phyloP scores from a whole-genome alignment of 2,329 filamentous ascomycete genomes.

The Neofusicoccum umdonicola region DNA sequence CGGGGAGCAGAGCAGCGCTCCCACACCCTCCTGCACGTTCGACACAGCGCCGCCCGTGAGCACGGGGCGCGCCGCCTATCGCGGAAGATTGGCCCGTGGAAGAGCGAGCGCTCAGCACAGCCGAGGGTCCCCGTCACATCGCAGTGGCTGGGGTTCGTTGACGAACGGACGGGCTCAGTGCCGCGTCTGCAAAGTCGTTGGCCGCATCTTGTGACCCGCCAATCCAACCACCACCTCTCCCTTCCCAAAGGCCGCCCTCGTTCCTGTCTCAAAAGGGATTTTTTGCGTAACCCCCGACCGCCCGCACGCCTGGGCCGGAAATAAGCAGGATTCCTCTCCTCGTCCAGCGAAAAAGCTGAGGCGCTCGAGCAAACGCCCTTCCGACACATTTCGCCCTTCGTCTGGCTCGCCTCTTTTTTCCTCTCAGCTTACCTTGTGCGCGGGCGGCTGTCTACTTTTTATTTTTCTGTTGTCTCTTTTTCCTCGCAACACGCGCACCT shows the following conservation, averaged over 20 bases:
- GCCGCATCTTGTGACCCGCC: slow-evolving; percentile 8
- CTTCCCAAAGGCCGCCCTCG: neutral
- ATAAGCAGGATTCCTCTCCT: neutral
- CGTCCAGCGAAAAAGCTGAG: neutral
- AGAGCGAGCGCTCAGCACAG: neutral
- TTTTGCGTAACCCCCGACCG: neutral
- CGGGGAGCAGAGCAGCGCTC: neutral
- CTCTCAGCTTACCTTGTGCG: neutral
- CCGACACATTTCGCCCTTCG: neutral
- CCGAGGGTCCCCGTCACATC: neutral
- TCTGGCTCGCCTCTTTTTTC: neutral
- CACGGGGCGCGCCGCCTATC: slow-evolving; percentile 5
- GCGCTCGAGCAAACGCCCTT: slow-evolving; percentile 7
- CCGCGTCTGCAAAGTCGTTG: neutral
- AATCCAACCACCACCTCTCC: slow-evolving; percentile 10
- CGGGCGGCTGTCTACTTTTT: neutral
- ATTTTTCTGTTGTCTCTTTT: neutral
- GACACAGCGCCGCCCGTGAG: neutral
- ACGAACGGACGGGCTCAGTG: neutral
- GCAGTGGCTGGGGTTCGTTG: neutral
- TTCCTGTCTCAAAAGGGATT: neutral
- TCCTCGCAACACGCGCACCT: neutral
- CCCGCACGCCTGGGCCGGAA: neutral
- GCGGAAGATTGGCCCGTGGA: slow-evolving; percentile 8
- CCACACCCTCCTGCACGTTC: slow-evolving; percentile 8